Percentiles rank a stretch among this genome's conserved stretches.
phyloP scores from a whole-genome alignment of 1,284 basidiomycete genomes.

The Phaffia rhodozyma region DNA sequence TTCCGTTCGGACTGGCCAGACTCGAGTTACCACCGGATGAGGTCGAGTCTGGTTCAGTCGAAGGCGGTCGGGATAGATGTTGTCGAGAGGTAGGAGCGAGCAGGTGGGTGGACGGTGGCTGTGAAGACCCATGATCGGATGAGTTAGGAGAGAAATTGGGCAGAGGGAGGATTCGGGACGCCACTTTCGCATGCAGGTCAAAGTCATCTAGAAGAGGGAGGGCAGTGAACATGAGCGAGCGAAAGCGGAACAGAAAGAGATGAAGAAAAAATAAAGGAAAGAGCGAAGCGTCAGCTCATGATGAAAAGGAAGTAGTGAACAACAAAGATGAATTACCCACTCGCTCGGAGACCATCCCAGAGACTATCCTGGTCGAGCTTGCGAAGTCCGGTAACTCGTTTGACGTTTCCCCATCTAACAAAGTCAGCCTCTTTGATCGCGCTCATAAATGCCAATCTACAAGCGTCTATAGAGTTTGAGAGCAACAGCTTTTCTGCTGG shows the following conservation, averaged over 20 bases:
- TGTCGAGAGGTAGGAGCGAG: slow-evolving; percentile 33
- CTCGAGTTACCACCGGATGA: slow-evolving; percentile 35
- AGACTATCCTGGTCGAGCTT: slow-evolving; percentile 80
- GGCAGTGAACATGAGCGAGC: background rate
- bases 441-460: slow-evolving; percentile 82
- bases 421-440: slow-evolving; percentile 92
- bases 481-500: slow-evolving; percentile 73
- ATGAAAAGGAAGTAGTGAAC: slow-evolving; percentile 9
- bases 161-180: slow-evolving; percentile 56
- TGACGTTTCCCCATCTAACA: slow-evolving; percentile 85
- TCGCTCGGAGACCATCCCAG: slow-evolving; percentile 8
- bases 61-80: slow-evolving; percentile 52
- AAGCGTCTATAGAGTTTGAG: slow-evolving; percentile 61
- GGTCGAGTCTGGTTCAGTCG: slow-evolving; percentile 50
- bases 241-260: background rate
- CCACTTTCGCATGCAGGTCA: slow-evolving; percentile 85
- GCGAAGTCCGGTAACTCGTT: slow-evolving; percentile 73
- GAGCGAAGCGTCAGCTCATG: slow-evolving; percentile 2
- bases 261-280: background rate
- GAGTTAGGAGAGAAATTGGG: slow-evolving; percentile 37
- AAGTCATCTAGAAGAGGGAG: slow-evolving; percentile 59
- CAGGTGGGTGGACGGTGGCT: slow-evolving; percentile 35
- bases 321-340: background rate
- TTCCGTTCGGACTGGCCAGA: slow-evolving; percentile 15
- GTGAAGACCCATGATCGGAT: slow-evolving; percentile 41